Evolutionary conservation across 495 filamentous ascomycete genomes (phyloP), one percentile per base, ranked within the genome.

Genomic region (Aspergillus taichungensis): DNA sequence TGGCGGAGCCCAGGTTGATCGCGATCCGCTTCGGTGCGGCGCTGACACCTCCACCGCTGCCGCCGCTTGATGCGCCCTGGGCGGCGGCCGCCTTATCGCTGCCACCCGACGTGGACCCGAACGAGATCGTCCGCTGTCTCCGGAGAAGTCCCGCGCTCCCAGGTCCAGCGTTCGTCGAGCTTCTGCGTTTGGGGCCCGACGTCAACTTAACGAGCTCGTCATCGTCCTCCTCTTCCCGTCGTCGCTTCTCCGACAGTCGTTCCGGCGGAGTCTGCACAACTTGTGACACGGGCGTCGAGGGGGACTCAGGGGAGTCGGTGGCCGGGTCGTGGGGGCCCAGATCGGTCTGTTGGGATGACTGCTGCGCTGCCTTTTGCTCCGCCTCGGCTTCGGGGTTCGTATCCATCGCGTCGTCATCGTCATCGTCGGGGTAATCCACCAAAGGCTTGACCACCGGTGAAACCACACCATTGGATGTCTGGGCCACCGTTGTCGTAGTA

Each of bases 351-450:
- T 43, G 36, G 8, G 39, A 43, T 28, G 50, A 35, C 27, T 53
- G 55, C 30, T 46, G 42, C 48, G 54, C 45, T 28, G 56, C 49
- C 7, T 56, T 41, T 32, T 57, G 53, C 7, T 46, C 37, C 30
- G 45, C 43, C 18, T 39, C 24, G 1, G 42, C 35, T 47, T 67
- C 64, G 5, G 59, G 44, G 46, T 67, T 73, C 8, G 68, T 76
- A 42, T 75, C 74, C 61, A 77, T 76, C 8, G 69, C 59, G 36
- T 80, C 74, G n/a, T 77, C 75, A 34, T 82, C 77, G 2, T 95
- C 89, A 49, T 94, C 88, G 38, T 91, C 90, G 0, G 79, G 79
- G 56, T 98, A 98, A 56, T 94, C 87, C 32, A 98, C 92, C 32
- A 97, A 66, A 0, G 87, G 84, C 54, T 86, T 88, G 12, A 79